These are phyloP conservation scores for Nicotiana tomentosiformis DNA, from an alignment of 257 asterid species.

Conservation along the genomic window DNA sequence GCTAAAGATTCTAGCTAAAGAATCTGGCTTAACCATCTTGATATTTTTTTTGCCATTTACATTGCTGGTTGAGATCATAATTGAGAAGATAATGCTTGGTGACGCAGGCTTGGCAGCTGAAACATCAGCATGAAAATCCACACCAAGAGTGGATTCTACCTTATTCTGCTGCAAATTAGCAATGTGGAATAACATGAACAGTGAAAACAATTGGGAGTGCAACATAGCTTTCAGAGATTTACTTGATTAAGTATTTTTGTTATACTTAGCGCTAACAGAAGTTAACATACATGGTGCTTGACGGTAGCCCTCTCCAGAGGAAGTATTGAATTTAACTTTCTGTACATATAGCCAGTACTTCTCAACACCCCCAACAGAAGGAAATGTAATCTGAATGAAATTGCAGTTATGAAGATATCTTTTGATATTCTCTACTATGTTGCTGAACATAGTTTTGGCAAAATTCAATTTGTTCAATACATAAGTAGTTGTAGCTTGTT, in stretches of 20 bases:
- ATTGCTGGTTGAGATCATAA: not conserved
- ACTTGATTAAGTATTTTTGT: not conserved
- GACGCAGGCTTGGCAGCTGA: constrained; percentile 48
- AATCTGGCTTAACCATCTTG: not conserved
- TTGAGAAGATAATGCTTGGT: not conserved
- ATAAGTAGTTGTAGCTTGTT: too few relatives aligned
- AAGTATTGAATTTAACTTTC: not conserved
- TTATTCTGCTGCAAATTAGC: constrained; percentile 27
- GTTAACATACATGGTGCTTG: not conserved
- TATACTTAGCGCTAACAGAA: not conserved
- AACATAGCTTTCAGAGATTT: not conserved
- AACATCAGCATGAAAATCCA: constrained; percentile 26
- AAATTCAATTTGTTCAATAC: not conserved
- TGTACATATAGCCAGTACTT: not conserved
- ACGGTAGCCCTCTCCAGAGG: not conserved
- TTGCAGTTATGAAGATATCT: not conserved
- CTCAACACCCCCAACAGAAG: not conserved
- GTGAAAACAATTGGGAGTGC: not conserved
- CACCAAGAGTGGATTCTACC: constrained; percentile 28
- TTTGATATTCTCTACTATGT: not conserved
- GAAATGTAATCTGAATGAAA: not conserved
- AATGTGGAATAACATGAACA: not conserved
- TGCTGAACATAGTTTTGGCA: not conserved
- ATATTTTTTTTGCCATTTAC: not conserved
- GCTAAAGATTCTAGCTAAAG: too few relatives aligned